Conservation (phyloP, 2,329 filamentous ascomycete genomes). For the Hirsutella rhossiliensis region DNA sequence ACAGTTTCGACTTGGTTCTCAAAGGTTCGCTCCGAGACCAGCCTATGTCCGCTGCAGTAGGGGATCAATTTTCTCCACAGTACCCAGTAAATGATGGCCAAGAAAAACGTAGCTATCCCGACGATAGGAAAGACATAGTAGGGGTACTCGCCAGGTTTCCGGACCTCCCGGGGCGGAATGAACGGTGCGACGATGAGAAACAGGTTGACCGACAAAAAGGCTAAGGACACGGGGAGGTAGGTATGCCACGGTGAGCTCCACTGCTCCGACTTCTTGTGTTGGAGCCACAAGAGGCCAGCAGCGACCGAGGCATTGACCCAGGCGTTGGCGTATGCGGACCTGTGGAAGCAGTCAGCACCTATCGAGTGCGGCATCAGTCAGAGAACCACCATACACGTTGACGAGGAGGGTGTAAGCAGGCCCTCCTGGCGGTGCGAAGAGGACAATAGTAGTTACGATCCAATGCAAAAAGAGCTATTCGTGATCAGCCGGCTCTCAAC, state of each 20-base stretch:
- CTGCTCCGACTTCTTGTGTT: slow-evolving; percentile 34
- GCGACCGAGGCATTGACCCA: slow-evolving; percentile 43
- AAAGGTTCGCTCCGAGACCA: slow-evolving; percentile 30
- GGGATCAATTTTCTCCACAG: slow-evolving; percentile 40
- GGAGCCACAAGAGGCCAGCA: slow-evolving; percentile 38
- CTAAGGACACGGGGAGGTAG: slow-evolving; percentile 30
- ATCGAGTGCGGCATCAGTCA: neutral
- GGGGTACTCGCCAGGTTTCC: slow-evolving; percentile 36
- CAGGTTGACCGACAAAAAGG: slow-evolving; percentile 38
- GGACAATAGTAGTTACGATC: slow-evolving; percentile 1
- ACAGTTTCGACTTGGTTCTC: slow-evolving; percentile 27
- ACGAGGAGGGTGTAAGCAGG: slow-evolving; percentile 1
- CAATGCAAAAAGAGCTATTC: slow-evolving; percentile 1
- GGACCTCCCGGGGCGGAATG: slow-evolving; percentile 36
- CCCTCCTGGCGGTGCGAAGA: neutral
- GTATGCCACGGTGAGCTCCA: slow-evolving; percentile 43
- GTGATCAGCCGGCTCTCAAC: neutral
- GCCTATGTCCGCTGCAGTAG: slow-evolving; percentile 33
- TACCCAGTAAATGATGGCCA: slow-evolving; percentile 40
- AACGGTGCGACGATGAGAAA: slow-evolving; percentile 43
- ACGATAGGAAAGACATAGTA: slow-evolving; percentile 46
- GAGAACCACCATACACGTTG: neutral
- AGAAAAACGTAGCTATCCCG: slow-evolving; percentile 35
- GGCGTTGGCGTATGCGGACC: slow-evolving; percentile 36
- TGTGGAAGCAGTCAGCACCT: slow-evolving; percentile 4